A percentile compares a stretch with the other conserved stretches of the same genome.
These are phyloP conservation scores for Porodaedalea pini DNA, from an alignment of 1,284 basidiomycete genomes.

Conservation along the genomic window DNA sequence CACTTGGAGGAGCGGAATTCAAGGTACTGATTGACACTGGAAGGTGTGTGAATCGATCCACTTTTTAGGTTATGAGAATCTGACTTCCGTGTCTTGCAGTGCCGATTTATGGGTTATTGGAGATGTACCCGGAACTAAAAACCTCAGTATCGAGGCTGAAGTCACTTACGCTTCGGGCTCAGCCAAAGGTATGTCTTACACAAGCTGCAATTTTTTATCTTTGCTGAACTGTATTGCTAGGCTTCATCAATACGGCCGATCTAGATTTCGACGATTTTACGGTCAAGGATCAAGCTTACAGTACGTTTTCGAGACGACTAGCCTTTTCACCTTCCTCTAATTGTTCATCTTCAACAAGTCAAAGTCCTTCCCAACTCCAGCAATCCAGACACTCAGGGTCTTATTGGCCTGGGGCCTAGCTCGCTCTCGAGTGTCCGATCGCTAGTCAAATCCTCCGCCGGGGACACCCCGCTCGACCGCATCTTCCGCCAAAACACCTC, in stretches of 20 bases:
- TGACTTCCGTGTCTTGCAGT: slow-evolving; percentile 27
- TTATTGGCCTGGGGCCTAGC: slow-evolving; percentile 53
- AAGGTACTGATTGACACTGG: slow-evolving; percentile 62
- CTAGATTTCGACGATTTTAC: slow-evolving; percentile 53
- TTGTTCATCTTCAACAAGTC: slow-evolving; percentile 31
- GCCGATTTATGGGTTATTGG: slow-evolving; percentile 61
- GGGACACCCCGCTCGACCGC: slow-evolving; percentile 25
- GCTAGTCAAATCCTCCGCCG: slow-evolving; percentile 15
- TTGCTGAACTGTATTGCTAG: slow-evolving; percentile 27
- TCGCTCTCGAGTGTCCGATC: slow-evolving; percentile 33
- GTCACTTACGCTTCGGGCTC: slow-evolving; percentile 51
- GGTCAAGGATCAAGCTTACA: slow-evolving; percentile 58
- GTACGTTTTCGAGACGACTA: slow-evolving; percentile 36
- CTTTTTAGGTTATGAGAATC: neutral
- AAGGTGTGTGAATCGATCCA: slow-evolving; percentile 41
- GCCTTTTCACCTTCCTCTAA: neutral
- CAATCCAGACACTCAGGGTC: slow-evolving; percentile 34
- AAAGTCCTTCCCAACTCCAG: slow-evolving; percentile 30
- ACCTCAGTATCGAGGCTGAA: slow-evolving; percentile 39
- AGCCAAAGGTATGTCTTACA: slow-evolving; percentile 38
- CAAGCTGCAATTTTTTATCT: slow-evolving; percentile 2
- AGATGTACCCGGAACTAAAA: slow-evolving; percentile 38
- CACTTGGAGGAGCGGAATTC: slow-evolving; percentile 47
- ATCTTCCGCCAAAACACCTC: slow-evolving; percentile 28
- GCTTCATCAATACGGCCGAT: slow-evolving; percentile 49